Evolutionary conservation across 306 rosid genomes (phyloP), one percentile per base, ranked within the genome.

Genomic region (Hippophae tibetana): DNA sequence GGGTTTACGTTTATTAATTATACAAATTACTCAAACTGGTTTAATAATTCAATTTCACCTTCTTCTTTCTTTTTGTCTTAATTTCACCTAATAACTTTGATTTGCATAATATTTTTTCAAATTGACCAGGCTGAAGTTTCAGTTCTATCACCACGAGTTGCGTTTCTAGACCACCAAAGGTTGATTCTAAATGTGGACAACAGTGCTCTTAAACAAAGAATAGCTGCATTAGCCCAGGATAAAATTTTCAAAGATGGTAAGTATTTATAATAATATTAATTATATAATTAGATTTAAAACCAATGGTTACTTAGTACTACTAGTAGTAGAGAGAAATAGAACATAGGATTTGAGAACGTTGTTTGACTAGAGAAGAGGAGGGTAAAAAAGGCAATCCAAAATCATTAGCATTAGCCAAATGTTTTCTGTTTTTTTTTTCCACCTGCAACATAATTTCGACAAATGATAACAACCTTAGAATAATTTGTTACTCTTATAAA

Each of bases 201-300:
- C 77, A 82, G 94, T 82, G 97, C 95, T 82, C 84, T 92, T 43
- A 88, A 92, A 74, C 95, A 88, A 86, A 79, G 99, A 84, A 88
- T 92, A 68, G 99, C 99, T 1, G 95, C 97, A 9, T 74, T 92
- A 25, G 85, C 93, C 0, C 99, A 88, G 76, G 99, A 92, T 52
- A 88, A 88, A 79, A 86, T 92, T 67, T 92, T 92, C 67, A 92
- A 92, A 82, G 99, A 92, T 72, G 96, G 97, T 85, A 76, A 44
- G 71, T 63, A 11, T 45, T 50, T 57, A n/a, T 55, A 49, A 56
- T 49, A 50, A 4, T 45, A 2, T 45, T 45, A 1, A 11, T 48
- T 7, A 5, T 11, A 11, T 11, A 48, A 13, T 18, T 4, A 11
- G 23, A 13, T 11, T 7, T 12, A 48, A 2, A 11, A 1, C 12